Percentiles rank a stretch among this genome's conserved stretches.
Conservation (phyloP, 2,329 filamentous ascomycete genomes). For the Sarocladium kiliense region DNA sequence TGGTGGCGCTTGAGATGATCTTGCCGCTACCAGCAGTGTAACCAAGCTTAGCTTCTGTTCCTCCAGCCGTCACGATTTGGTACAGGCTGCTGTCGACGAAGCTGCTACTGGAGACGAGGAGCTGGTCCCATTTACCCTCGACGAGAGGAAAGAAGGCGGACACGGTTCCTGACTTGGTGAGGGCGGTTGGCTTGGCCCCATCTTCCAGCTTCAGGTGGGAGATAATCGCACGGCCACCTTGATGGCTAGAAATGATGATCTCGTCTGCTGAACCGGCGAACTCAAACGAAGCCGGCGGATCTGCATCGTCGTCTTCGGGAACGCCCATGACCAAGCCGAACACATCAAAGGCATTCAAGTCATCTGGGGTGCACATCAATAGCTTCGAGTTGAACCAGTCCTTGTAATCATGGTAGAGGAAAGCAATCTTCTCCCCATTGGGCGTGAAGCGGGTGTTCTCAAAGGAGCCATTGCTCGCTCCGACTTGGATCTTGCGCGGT, state of each 20-base stretch:
- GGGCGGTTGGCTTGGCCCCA: slow-evolving; percentile 18
- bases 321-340: slow-evolving; percentile 2
- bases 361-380: slow-evolving; percentile 21
- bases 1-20: slow-evolving; percentile 24
- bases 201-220: slow-evolving; percentile 27
- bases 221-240: slow-evolving; percentile 27
- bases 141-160: slow-evolving; percentile 21
- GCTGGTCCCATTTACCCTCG: slow-evolving; percentile 18
- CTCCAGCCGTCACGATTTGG: slow-evolving; percentile 25
- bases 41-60: too few species aligned
- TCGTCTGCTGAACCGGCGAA: slow-evolving; percentile 27
- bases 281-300: slow-evolving; percentile 26
- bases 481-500: slow-evolving; percentile 20
- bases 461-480: slow-evolving; percentile 4
- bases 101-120: slow-evolving; percentile 32
- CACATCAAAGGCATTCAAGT: slow-evolving; percentile 11
- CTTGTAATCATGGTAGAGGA: slow-evolving; percentile 11
- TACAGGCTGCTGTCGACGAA: slow-evolving; percentile 33
- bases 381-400: slow-evolving; percentile 22
- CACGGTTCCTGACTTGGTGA: slow-evolving; percentile 23
- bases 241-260: slow-evolving; percentile 27
- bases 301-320: slow-evolving; percentile 15
- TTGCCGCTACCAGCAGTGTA: too few species aligned
- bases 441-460: slow-evolving; percentile 2
- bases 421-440: slow-evolving; percentile 1